Evolutionary conservation across 306 rosid genomes (phyloP), one percentile per base, ranked within the genome.

Genomic region (Trichosanthes cucumerina): DNA sequence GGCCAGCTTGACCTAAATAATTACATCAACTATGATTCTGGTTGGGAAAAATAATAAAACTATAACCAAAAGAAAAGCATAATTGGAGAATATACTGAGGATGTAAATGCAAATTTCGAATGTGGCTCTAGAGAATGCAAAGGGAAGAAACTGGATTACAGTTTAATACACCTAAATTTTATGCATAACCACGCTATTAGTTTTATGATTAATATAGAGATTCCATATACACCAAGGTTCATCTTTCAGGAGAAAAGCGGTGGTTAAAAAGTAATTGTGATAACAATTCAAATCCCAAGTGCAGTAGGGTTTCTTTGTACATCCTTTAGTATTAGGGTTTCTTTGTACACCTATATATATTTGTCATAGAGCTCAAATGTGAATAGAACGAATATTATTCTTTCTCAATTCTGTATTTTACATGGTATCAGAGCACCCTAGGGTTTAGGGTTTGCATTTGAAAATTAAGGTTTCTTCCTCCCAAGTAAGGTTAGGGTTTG

Each of bases 1-100:
- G 57, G 96, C 99, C 76, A 95, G 91, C 91, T 91, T 95, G 76
- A 92, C 90, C 99, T 95, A 78, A 80, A 82, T 80, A 44, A 53
- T 39, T 38, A 79, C 31, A 46, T 50, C 62, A n/a, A 31, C 53
- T 16, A 59, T 39, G 36, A 38, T 21, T 38, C 15, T 76, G 63
- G 46, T 19, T 14, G 13, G 21, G 58, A 38, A 47, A 4, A 69
- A 70, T 46, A 53, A 52, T 33, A 33, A 18, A 75, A 9, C 49
- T 31, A 75, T 12, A 31, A 28, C 64, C 60, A 44, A 75, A 31
- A 10, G 24, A 6, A 74, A 47, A 75, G 77, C 57, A 46, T 26
- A 46, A 46, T 26, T 14, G 77, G 57, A 46, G 14, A 1, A 23
- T 41, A 43, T 15, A 46, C 23, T 16, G 6, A 9, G 11, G 58